Base-by-base conservation (phyloP, 2,329 filamentous ascomycete genomes). In the Botrytis hyacinthi region DNA sequence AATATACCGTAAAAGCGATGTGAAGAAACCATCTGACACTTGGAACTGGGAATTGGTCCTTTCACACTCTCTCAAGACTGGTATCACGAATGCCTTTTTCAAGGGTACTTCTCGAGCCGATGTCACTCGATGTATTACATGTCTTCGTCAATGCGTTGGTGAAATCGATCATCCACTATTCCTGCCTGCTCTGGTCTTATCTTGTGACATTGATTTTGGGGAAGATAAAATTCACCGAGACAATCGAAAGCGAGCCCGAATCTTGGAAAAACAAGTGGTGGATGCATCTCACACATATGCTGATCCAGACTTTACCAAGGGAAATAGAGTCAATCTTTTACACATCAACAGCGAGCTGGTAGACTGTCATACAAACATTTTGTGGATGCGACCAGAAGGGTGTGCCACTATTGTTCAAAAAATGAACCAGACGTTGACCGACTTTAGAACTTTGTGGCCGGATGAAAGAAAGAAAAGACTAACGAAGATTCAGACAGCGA, bases 301-400 rank as follows among this genome's bases (percentile, higher is more conserved):
- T 1, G 0, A 51, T 0, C 48, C 22, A 3, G 48, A 51, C 1
- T 51, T n/a, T 51, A 51, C 48, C 10, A 51, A 3, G 22, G 0
- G 10, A n/a, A 26, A n/a, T n/a, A 14, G 14, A 1, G 22, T 51
- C 22, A 51, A n/a, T 14, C 26, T 51, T 51, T 7, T 4, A 14
- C 22, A 51, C n/a, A n/a, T n/a, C 26, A n/a, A 51, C 4, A 51
- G 48, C n/a, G 10, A 51, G 4, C 1, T 51, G 0, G 48, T 51
- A 51, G 48, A 51, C 0, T 51, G 48, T 0, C 26, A 51, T 51
- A n/a, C n/a, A 1, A 51, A n/a, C n/a, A 26, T 51, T 14, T 14
- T n/a, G 48, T 51, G 48, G 48, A 51, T n/a, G 10, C 4, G 48
- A 0, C 26, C 10, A 4, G 48, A 51, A n/a, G 48, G 48, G 26